A percentile compares a stretch with the other conserved stretches of the same genome.
These are phyloP conservation scores for Beauveria medogensis DNA, from an alignment of 2,329 filamentous ascomycete species.

Conservation along the genomic window DNA sequence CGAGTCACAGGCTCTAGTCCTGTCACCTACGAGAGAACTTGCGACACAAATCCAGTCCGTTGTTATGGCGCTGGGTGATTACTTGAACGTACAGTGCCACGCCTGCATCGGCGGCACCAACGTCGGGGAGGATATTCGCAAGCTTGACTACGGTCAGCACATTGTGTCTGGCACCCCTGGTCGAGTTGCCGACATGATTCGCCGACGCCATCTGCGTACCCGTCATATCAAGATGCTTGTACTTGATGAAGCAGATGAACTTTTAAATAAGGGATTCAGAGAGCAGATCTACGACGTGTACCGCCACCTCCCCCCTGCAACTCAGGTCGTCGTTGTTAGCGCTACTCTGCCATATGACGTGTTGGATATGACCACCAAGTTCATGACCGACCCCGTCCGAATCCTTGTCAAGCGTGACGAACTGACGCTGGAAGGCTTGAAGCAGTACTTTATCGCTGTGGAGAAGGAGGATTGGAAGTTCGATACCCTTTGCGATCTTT, in stretches of 20 bases:
- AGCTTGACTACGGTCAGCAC: constrained; percentile 95
- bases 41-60: constrained; percentile 98
- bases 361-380: constrained; percentile 98
- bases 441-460: constrained; percentile 98
- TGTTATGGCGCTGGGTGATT: constrained; percentile 98
- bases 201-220: constrained; percentile 47
- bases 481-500: constrained; percentile 95
- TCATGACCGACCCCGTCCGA: constrained; percentile 97
- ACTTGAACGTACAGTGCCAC: constrained; percentile 99
- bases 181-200: constrained; percentile 66
- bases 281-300: constrained; percentile 99
- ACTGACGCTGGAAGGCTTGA: constrained; percentile 90
- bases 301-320: constrained; percentile 90
- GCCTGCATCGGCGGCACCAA: constrained; percentile 98
- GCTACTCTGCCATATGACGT: constrained; percentile 97
- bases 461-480: constrained; percentile 99
- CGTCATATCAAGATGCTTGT: constrained; percentile 59
- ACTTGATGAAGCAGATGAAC: constrained; percentile 53
- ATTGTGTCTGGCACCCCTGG: constrained; percentile 97
- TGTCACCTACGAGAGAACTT: constrained; percentile 92
- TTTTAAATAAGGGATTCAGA: constrained; percentile 86
- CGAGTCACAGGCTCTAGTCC: constrained; percentile 88
- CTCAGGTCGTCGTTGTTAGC: constrained; percentile 96
- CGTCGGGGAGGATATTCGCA: constrained; percentile 94
- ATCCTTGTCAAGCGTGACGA: constrained; percentile 99